phyloP scores from a whole-genome alignment of 768 basidiomycete genomes.

The Lentinus brumalis region DNA sequence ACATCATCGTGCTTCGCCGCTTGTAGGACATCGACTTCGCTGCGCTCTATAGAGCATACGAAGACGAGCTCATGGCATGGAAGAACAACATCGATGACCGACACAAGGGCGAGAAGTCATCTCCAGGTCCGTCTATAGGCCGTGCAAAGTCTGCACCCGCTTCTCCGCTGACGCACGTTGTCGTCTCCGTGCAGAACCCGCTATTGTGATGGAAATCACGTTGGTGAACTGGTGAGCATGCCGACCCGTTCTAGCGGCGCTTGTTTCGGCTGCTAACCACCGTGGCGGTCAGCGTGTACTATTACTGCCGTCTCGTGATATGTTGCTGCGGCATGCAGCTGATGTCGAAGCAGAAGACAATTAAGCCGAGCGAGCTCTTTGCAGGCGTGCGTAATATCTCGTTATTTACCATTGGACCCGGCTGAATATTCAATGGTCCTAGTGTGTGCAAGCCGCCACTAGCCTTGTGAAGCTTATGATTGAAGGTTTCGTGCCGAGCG shows the following conservation, averaged over 20 bases:
- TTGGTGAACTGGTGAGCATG: slow-evolving; percentile 16
- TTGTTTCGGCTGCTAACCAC: not conserved
- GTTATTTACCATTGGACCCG: not conserved
- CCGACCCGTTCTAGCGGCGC: not conserved
- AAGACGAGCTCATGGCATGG: slow-evolving; percentile 27
- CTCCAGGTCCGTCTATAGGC: slow-evolving; percentile 14
- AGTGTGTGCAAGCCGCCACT: slow-evolving; percentile 58
- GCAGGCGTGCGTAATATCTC: slow-evolving; percentile 20
- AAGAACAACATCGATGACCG: slow-evolving; percentile 16
- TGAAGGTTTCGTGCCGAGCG: slow-evolving; percentile 54
- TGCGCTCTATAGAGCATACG: slow-evolving; percentile 25
- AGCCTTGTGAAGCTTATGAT: slow-evolving; percentile 56
- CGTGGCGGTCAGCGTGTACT: slow-evolving; percentile 14
- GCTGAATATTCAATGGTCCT: slow-evolving; percentile 8
- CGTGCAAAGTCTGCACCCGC: not conserved
- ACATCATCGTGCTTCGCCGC: slow-evolving; percentile 5
- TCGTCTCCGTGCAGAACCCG: slow-evolving; percentile 6
- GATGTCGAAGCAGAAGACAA: slow-evolving; percentile 40
- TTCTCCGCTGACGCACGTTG: not conserved
- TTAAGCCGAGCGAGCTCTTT: slow-evolving; percentile 32
- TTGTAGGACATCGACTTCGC: slow-evolving; percentile 25
- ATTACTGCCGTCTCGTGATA: slow-evolving; percentile 49
- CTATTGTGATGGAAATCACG: slow-evolving; percentile 18
- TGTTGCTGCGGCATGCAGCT: slow-evolving; percentile 57
- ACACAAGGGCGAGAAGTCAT: slow-evolving; percentile 21